Conservation (phyloP, 1,139 yeast genomes). For the Pichia sp. region DNA sequence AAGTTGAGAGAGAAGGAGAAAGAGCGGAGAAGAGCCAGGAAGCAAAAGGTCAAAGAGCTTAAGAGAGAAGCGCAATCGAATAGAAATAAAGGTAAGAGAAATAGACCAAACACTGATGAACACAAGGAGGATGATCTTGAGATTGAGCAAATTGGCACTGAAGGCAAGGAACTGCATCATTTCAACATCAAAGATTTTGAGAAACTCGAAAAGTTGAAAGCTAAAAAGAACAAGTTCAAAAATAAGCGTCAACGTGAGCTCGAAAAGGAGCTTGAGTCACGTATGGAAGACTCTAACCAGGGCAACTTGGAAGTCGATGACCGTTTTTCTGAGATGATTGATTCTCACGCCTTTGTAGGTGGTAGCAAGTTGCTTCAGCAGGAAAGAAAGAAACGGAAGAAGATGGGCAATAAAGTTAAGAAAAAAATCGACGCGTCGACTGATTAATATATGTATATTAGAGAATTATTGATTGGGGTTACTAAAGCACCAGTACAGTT, state of each 20-base stretch:
- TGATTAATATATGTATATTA: background rate
- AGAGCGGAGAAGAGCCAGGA: slow-evolving; percentile 82
- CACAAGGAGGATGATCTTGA: slow-evolving; percentile 25
- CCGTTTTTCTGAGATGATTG: slow-evolving; percentile 84
- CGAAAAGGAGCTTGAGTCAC: slow-evolving; percentile 18
- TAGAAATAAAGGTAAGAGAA: slow-evolving; percentile 24
- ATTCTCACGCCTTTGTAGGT: slow-evolving; percentile 63
- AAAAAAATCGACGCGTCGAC: slow-evolving; percentile 4
- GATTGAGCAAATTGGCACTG: slow-evolving; percentile 39
- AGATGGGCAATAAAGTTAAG: background rate
- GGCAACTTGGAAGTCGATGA: slow-evolving; percentile 67
- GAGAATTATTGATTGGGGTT: background rate
- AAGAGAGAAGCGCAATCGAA: slow-evolving; percentile 42
- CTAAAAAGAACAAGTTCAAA: slow-evolving; percentile 46
- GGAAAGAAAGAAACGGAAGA: slow-evolving; percentile 33
- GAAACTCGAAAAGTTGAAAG: slow-evolving; percentile 63
- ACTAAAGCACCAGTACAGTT: background rate
- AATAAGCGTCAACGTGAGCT: slow-evolving; percentile 50
- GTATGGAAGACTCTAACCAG: slow-evolving; percentile 3
- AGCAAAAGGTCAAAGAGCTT: slow-evolving; percentile 62
- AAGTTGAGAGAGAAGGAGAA: slow-evolving; percentile 84
- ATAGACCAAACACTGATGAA: slow-evolving; percentile 26
- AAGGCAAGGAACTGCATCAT: slow-evolving; percentile 50
- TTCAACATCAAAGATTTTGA: slow-evolving; percentile 77
- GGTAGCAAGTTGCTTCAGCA: slow-evolving; percentile 56